These are phyloP conservation scores for Mucor sp. DNA, from an alignment of 371 early-diverging fungal genomes.

Conservation along the genomic window DNA sequence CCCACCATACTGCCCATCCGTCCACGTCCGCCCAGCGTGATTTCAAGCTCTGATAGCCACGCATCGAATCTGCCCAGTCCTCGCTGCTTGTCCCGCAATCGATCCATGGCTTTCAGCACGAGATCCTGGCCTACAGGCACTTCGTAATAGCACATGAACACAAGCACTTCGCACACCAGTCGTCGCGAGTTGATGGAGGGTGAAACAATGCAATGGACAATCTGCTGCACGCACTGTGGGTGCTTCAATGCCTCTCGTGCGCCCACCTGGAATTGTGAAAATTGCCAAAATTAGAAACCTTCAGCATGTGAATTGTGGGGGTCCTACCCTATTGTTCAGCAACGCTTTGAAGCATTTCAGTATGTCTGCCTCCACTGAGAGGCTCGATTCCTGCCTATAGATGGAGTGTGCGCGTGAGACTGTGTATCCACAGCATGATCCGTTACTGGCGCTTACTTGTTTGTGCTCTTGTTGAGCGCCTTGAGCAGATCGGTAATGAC, in stretches of 20 bases:
- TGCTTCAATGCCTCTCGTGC: slow-evolving; percentile 75
- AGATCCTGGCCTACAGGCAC: slow-evolving; percentile 74
- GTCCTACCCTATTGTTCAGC: slow-evolving; percentile 64
- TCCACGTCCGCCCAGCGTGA: slow-evolving; percentile 76
- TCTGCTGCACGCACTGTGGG: slow-evolving; percentile 69
- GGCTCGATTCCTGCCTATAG: slow-evolving; percentile 60
- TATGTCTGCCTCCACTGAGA: slow-evolving; percentile 75
- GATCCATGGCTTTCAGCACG: slow-evolving; percentile 73
- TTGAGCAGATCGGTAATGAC: slow-evolving; percentile 65
- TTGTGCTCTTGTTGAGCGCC: slow-evolving; percentile 48
- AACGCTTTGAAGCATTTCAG: slow-evolving; percentile 80
- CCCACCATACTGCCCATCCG: slow-evolving; percentile 86
- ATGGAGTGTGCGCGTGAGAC: not conserved
- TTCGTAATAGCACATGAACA: slow-evolving; percentile 80
- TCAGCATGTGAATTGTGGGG: not conserved
- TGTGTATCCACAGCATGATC: not conserved
- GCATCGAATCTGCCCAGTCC: slow-evolving; percentile 76
- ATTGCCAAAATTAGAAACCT: not conserved
- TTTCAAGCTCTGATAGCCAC: slow-evolving; percentile 78
- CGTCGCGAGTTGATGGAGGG: slow-evolving; percentile 73
- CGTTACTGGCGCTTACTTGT: slow-evolving; percentile 32
- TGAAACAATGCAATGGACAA: slow-evolving; percentile 77
- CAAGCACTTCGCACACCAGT: slow-evolving; percentile 79
- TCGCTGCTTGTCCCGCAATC: slow-evolving; percentile 53
- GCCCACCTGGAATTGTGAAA: slow-evolving; percentile 57